phyloP scores from a whole-genome alignment of 1,139 yeast species.

The Geotrichum australiense region DNA sequence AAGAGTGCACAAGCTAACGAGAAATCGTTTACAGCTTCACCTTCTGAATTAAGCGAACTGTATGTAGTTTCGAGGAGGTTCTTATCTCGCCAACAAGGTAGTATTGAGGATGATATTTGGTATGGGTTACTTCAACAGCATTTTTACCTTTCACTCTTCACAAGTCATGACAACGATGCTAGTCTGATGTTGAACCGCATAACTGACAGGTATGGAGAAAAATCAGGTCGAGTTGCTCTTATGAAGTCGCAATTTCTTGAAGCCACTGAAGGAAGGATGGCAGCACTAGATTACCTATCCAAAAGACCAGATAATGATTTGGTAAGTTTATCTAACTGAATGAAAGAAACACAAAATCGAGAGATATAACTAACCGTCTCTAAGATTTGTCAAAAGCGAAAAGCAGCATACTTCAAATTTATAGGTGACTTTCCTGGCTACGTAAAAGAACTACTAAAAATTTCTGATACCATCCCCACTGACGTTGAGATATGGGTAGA shows the following conservation, averaged over 20 bases:
- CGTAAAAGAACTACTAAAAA: conserved; percentile 44
- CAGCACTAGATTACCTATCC: conserved; percentile 36
- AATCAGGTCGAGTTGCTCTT: conserved; percentile 51
- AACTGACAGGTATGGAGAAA: conserved; percentile 53
- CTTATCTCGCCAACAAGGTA: conserved; percentile 32
- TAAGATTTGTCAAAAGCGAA: conserved; percentile 33
- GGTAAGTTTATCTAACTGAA: conserved; percentile 12
- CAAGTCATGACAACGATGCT: conserved; percentile 68
- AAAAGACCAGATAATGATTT: conserved; percentile 33
- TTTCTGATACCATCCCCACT: conserved; percentile 54
- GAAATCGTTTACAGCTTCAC: conserved; percentile 16
- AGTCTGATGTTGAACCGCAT: conserved; percentile 55
- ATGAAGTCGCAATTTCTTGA: conserved; percentile 53
- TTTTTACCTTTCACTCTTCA: conserved; percentile 56
- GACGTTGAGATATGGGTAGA: conserved; percentile 78
- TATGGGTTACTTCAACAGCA: conserved; percentile 62
- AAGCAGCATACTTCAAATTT: conserved; percentile 32
- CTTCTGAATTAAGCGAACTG: conserved; percentile 25
- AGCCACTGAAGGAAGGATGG: conserved; percentile 45
- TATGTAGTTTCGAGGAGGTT: conserved; percentile 30
- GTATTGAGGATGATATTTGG: conserved; percentile 44
- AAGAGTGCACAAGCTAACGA: conserved; percentile 1
- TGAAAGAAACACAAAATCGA: background rate
- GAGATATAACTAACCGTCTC: background rate
- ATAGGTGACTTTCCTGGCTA: conserved; percentile 36